Base-by-base conservation (phyloP, 805 yeast species). In the Candida arabinofermentans region DNA sequence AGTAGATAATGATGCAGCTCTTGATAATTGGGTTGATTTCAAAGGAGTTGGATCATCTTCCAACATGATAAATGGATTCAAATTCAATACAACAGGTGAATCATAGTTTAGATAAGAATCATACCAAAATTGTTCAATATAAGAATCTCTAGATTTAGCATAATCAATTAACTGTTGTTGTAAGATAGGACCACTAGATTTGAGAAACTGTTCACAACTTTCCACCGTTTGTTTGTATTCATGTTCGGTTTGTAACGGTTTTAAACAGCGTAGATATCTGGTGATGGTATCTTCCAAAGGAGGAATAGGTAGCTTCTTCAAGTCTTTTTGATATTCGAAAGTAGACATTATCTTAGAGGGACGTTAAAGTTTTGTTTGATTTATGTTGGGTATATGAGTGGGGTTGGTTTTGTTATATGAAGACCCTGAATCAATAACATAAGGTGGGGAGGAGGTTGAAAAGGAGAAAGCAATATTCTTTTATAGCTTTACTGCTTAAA, bases 91-190 rank as follows among this genome's bases (percentile, higher is more conserved):
- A 30, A 89, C 96, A 0, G 93, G 89, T 9, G 86, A 81, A 61
- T 89, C 96, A 61, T 85, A 86, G 61, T 82, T 82, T 50, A 89
- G 70, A 61, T 89, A 89, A 1, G 96, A 79, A 59, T 89, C 96
- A 62, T 78, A 89, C 96, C 96, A 89, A 61, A 89, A 89, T 62
- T 89, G 95, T 64, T 89, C 96, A 48, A 89, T 89, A 61, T 85
- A 89, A 2, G 95, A 83, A 37, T 85, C 79, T 47, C 87, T 68
- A 13, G 81, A 66, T 38, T 75, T 71, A 5, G 83, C 65, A 56
- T 83, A 86, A 37, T 72, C 73, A 14, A 81, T 68, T 39, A 89
- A 70, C 51, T 78, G 80, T 22, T 72, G 65, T 57, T 89, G 95
- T 39, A 77, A 73, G 41, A 67, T 69, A 40, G 77, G 78, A 17